A percentile compares a stretch with the other conserved stretches of the same genome.
Conservation (phyloP, 306 rosid species). For the Senna siamea region DNA sequence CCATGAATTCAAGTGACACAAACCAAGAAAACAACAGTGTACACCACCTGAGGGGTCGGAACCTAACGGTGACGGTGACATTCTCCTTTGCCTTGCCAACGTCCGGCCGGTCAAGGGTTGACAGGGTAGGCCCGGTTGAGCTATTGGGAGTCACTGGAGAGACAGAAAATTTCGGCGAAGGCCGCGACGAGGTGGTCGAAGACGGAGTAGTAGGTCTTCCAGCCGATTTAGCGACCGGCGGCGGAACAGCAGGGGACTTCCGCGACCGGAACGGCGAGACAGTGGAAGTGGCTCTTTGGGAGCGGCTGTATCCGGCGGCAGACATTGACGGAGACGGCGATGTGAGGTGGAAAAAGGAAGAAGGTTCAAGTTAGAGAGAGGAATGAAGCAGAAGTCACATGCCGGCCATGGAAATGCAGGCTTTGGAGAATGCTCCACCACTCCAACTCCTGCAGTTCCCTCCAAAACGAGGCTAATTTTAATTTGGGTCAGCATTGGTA, state of each 20-base stretch:
- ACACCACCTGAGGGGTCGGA: conserved; percentile 80
- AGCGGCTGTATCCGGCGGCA: conserved; percentile 47
- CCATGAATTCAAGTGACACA: background rate
- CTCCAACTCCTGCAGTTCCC: conserved; percentile 44
- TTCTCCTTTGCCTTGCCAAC: conserved; percentile 76
- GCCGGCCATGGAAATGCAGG: conserved; percentile 56
- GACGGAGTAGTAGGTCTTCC: conserved; percentile 68
- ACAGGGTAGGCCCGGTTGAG: conserved; percentile 34
- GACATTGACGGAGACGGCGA: conserved; percentile 51
- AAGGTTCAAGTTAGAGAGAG: background rate
- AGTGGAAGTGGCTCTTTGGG: conserved; percentile 58
- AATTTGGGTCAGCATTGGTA: conserved; percentile 14
- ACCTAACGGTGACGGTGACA: conserved; percentile 84
- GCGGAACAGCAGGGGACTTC: conserved; percentile 50
- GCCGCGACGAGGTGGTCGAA: conserved; percentile 49
- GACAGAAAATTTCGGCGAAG: conserved; percentile 47
- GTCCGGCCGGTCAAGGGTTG: too few species aligned
- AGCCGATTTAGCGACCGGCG: conserved; percentile 36
- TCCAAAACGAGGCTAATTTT: conserved; percentile 53
- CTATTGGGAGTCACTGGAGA: conserved; percentile 50
- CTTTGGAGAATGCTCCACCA: conserved; percentile 35
- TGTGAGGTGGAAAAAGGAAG: conserved; percentile 14
- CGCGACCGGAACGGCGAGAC: conserved; percentile 69
- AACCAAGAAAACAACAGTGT: background rate
- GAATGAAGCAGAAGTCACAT: conserved; percentile 34